Evolutionary conservation across 345 rosid genomes (phyloP), one percentile per base, ranked within the genome.

Genomic region (Brassica rapa): DNA sequence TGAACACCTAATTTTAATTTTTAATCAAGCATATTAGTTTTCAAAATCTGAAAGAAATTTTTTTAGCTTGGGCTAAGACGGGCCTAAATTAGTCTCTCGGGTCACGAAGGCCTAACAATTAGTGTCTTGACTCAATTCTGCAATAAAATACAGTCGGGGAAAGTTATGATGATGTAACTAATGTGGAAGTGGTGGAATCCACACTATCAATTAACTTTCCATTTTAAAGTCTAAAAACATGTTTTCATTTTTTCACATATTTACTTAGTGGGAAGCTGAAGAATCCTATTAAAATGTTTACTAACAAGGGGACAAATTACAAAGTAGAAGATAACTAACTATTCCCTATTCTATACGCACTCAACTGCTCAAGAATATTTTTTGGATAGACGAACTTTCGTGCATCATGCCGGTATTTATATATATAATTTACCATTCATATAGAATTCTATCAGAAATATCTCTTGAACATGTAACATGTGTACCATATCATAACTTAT

Each of bases 261-360:
- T 16, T 56, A 19, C 53, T 56, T 78, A 71, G 77, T 78, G 56
- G 81, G 68, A 78, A 43, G 62, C 30, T 66, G 37, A 66, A 78
- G 72, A 71, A 65, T 65, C 81, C 61, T 39, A 78, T 41, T 12
- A 41, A 29, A 30, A 30, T 72, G 77, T 72, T 14, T 43, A 59
- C 55, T 53, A 78, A 43, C 19, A 78, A 72, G 73, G 77, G 77
- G 72, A 78, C 77, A 78, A 46, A 12, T 15, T 46, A 15, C 77
- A 78, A 46, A 12, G 53, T 46, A 15, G 53, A 46, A 46, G 53
- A 46, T 46, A 46, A 10, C 15, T 46, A 46, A 46, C 16, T 46
- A 46, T 51, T 12, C 53, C 56, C 66, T 64, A 72, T 41, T 57
- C 73, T 57, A 78, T 43, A n/a, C 23, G 21, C 56, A 51, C 56